Base-by-base conservation (phyloP, 495 filamentous ascomycete species). In the Hypoxylon trugodes region DNA sequence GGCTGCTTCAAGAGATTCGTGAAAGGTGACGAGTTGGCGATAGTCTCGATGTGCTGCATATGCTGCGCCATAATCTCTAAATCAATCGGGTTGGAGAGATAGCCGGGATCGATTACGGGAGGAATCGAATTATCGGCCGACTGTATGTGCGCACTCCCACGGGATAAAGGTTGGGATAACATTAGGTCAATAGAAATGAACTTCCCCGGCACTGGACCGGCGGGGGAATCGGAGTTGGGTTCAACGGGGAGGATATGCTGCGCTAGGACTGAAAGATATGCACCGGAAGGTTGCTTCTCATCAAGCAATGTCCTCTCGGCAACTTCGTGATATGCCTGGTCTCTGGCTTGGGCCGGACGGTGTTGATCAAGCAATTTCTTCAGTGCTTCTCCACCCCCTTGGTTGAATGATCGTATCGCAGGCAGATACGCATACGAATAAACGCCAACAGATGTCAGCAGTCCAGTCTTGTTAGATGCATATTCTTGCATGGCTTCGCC, bases 111-210 rank as follows among this genome's bases (percentile, higher is more conserved):
- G 59, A 84, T 81, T 1, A 58, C 33, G 0, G 85, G 81, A n/a
- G 73, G 47, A 3, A 56, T 65, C 0, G 35, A 38, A 0, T 77
- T 57, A 40, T 82, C 70, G 5, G 73, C 32, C 6, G 76, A 77
- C 10, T 65, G 61, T 43, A 87, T 84, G 63, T 88, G 86, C 45
- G 87, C 78, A 33, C 68, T 82, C 3, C 86, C 86, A 7, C 85
- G 81, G 2, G 84, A 83, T 26, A 86, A 81, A 1, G 85, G 84
- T 18, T 83, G 78, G 16, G 77, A 73, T 9, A 78, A 69, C 46
- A 78, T 72, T 8, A 72, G 69, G 48, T 71, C 75, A 43, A 81
- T 58, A 8, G 74, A 77, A 24, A 79, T 37, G 49, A 74, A 77
- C 40, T 81, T 81, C 13, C 73, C 75, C n/a, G 72, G 36, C 0